phyloP scores from a whole-genome alignment of 2,329 filamentous ascomycete species.

The Diaporthe australafricana region DNA sequence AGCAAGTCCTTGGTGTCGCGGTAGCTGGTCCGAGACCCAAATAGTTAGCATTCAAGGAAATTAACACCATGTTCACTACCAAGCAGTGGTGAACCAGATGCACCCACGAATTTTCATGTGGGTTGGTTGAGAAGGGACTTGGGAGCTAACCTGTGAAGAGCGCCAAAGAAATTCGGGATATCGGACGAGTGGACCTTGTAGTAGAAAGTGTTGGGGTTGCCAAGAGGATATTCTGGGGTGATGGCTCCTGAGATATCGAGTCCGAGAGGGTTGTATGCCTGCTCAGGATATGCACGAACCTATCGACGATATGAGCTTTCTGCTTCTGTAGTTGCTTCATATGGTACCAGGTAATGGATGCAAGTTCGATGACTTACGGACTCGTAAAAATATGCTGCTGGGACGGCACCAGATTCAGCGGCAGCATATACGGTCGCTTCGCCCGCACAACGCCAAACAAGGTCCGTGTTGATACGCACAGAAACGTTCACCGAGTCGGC shows the following conservation, averaged over 20 bases:
- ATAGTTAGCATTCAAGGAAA: background rate
- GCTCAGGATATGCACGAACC: conserved; percentile 13
- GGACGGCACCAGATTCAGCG: conserved; percentile 11
- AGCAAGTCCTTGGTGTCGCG: conserved; percentile 4
- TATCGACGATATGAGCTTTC: background rate
- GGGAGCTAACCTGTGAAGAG: background rate
- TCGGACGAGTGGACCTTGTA: conserved; percentile 12
- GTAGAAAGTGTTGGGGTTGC: background rate
- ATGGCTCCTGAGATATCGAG: conserved; percentile 2
- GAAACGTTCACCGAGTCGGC: conserved; percentile 5
- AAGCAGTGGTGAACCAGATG: background rate
- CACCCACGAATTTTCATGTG: background rate
- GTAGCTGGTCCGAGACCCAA: background rate
- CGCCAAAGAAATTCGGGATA: conserved; percentile 7
- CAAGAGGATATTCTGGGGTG: conserved; percentile 11
- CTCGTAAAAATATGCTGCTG: conserved; percentile 5
- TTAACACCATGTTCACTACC: background rate
- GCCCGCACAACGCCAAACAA: conserved; percentile 10
- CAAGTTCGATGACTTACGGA: background rate
- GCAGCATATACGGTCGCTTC: conserved; percentile 15
- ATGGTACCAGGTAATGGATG: background rate
- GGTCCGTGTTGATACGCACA: conserved; percentile 6
- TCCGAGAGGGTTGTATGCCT: background rate
- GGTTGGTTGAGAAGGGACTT: background rate
- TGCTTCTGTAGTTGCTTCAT: too few species aligned